A percentile compares a stretch with the other conserved stretches of the same genome.
phyloP scores from a whole-genome alignment of 148 eudicot species.

The Chenopodium album region DNA sequence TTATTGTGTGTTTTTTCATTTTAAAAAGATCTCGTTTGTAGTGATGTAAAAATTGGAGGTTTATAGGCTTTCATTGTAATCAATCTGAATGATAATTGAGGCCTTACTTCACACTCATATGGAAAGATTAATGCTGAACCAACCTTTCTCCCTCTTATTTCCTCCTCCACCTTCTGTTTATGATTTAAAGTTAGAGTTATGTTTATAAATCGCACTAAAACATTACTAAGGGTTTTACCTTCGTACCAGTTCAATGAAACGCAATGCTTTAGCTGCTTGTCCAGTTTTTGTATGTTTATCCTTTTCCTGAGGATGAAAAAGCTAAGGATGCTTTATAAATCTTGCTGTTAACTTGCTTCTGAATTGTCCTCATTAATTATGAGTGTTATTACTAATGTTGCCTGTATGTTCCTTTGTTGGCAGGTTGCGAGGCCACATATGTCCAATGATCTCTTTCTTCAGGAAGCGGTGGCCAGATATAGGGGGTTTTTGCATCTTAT shows the following conservation, averaged over 20 bases:
- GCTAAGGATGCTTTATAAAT: constrained; percentile 1
- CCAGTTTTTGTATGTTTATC: not conserved
- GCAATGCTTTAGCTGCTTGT: not conserved
- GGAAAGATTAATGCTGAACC: not conserved
- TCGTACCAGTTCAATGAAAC: not conserved
- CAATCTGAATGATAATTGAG: not conserved
- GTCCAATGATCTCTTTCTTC: constrained; percentile 61
- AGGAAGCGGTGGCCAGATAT: constrained; percentile 87
- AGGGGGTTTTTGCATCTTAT: constrained; percentile 89
- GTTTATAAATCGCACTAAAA: not conserved
- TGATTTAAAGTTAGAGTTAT: no score
- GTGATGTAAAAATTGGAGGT: not conserved
- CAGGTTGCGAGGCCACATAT: constrained; percentile 80
- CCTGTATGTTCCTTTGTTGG: constrained; percentile 1
- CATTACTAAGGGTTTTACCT: not conserved
- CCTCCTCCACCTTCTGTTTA: not conserved
- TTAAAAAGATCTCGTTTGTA: not conserved
- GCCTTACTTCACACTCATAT: not conserved
- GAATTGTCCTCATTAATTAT: not conserved
- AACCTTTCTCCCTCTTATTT: not conserved
- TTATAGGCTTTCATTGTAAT: not conserved
- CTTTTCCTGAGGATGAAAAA: not conserved
- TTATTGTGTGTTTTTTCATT: not conserved
- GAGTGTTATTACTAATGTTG: not conserved
- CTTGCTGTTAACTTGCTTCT: not conserved